Evolutionary conservation across 148 eudicot species (phyloP), one percentile per base, ranked within the genome.

Genomic region (Agrostemma githago): DNA sequence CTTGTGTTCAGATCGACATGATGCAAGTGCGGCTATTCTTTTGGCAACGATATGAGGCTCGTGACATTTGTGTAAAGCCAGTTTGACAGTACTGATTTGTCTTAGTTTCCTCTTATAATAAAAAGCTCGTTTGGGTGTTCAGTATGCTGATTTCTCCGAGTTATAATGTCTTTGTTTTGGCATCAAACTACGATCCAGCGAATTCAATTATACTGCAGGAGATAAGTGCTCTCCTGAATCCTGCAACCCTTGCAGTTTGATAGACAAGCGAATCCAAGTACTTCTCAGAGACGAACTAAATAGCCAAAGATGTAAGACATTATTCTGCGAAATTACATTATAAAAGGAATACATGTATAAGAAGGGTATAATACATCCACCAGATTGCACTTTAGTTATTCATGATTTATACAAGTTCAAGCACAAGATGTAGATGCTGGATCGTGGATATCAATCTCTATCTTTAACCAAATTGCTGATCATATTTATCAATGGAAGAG

Each of bases 401-500:
- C 56, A 80, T 40, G 76, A 56, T 37, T 51, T 72, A 19, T 61
- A 76, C 73, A 68, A 66, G 8, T 72, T 72, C 71, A 72, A 67
- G 72, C 37, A 48, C 17, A 64, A 42, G 53, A 73, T 70, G 20
- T 21, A 34, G 42, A 62, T 41, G 40, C 51, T 62, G 43, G 46
- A 41, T 41, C 71, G 62, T 26, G 14, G 3, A 61, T 71, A 72
- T 84, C 78, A 90, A 38, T 95, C 91, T 74, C 71, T 83, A 77
- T 95, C 97, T 62, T 85, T 76, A 61, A 90, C 67, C 72, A 96
- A 81, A 72, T 96, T 92, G 80, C 83, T 83, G 74, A 92, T 76
- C 99, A 92, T 92, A 71, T 84, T 88, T 78, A 84, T 86, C 84
- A 96, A 83, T 10, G 99, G 99, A 72, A 89, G 62, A 63, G 97